Percentiles rank a stretch among this genome's conserved stretches.
phyloP scores from a whole-genome alignment of 805 yeast genomes.

The Yamadazyma laniorum region DNA sequence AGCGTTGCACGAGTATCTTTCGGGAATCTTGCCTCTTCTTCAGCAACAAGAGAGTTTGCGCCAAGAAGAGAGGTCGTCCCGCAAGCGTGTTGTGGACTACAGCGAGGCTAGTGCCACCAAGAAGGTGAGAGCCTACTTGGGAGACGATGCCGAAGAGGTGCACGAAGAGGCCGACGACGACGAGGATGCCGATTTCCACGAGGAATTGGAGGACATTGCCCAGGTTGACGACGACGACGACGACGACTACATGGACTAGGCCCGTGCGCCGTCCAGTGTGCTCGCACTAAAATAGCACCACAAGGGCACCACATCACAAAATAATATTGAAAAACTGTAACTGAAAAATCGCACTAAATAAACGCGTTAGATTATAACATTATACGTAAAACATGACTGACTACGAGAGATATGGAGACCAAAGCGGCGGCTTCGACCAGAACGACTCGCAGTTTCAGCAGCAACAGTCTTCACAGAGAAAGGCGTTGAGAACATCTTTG shows the following conservation, averaged over 20 bases:
- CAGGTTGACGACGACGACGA: conserved; percentile 9
- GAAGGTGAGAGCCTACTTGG: conserved; percentile 7
- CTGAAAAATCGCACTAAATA: too few relatives aligned
- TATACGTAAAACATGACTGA: conserved; percentile 16
- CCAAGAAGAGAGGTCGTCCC: conserved; percentile 14
- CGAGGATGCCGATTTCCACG: conserved; percentile 6
- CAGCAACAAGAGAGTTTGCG: conserved; percentile 22
- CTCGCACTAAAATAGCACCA: too few relatives aligned
- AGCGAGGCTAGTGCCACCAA: conserved; percentile 15
- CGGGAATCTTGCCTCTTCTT: conserved; percentile 26
- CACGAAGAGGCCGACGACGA: conserved; percentile 16
- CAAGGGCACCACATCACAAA: too few relatives aligned
- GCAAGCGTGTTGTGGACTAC: conserved; percentile 21
- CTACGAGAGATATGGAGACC: conserved; percentile 11
- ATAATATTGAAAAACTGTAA: too few relatives aligned
- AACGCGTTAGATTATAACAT: too few relatives aligned
- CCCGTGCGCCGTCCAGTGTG: too few relatives aligned
- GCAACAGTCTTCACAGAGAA: conserved; percentile 22
- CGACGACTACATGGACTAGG: conserved; percentile 17
- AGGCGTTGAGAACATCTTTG: conserved; percentile 24
- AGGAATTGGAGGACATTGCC: conserved; percentile 2
- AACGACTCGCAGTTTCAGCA: conserved; percentile 20
- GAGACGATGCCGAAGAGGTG: conserved; percentile 15
- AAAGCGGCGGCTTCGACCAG: conserved; percentile 25
- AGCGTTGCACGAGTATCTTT: conserved; percentile 29